Evolutionary conservation across 371 early-diverging fungal genomes (phyloP).

Genomic region (Rhizopus stolonifer): DNA sequence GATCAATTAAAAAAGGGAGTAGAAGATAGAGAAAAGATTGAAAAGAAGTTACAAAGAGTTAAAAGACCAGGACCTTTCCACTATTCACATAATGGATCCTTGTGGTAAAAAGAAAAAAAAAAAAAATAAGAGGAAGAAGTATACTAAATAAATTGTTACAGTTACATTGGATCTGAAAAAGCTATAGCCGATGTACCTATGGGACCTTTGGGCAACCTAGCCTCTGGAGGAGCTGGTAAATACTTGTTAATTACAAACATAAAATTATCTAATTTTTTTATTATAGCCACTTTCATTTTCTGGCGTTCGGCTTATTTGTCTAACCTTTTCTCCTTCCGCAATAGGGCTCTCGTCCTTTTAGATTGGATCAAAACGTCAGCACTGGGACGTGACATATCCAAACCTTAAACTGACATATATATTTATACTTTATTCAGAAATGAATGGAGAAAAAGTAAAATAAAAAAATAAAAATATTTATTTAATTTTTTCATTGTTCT

Average conservation of each 20-base stretch:
- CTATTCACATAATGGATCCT: conserved; percentile 79
- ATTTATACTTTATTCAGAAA: background rate
- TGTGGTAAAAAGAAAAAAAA: conserved; percentile 57
- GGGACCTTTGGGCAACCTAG: conserved; percentile 67
- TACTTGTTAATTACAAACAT: background rate
- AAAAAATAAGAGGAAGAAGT: background rate
- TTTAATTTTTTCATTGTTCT: background rate
- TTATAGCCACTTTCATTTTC: conserved; percentile 70
- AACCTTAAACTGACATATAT: conserved; percentile 61
- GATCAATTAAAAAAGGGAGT: conserved; percentile 21
- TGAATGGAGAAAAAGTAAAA: no score
- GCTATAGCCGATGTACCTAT: conserved; percentile 89
- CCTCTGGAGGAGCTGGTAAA: conserved; percentile 65
- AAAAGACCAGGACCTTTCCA: conserved; percentile 72
- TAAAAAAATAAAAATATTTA: background rate
- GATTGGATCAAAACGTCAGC: conserved; percentile 88
- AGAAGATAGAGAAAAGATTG: conserved; percentile 36
- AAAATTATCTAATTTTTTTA: conserved; percentile 1
- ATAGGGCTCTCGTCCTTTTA: conserved; percentile 74
- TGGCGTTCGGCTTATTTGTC: conserved; percentile 75
- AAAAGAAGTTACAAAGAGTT: conserved; percentile 36
- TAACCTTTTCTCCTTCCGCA: conserved; percentile 80
- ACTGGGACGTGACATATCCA: conserved; percentile 88
- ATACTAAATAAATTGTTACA: conserved; percentile 8
- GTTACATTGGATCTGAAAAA: conserved; percentile 86